These are phyloP conservation scores for Blumeria hordei DNA, from an alignment of 2,329 filamentous ascomycete genomes.

Conservation along the genomic window DNA sequence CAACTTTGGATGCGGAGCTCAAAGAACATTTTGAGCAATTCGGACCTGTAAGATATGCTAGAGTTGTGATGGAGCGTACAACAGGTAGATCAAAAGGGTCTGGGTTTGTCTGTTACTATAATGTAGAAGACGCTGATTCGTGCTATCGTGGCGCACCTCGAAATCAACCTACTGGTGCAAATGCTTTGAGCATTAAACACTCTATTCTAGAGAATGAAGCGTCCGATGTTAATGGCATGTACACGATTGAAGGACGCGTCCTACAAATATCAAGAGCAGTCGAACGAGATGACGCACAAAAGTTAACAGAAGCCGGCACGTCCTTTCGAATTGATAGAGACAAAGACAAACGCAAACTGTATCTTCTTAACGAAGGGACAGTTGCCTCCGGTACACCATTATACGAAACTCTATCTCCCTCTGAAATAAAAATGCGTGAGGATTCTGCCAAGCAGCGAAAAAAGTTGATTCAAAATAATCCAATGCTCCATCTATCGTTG, in stretches of 20 bases:
- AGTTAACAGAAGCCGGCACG: conserved; percentile 45
- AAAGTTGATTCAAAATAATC: conserved; percentile 75
- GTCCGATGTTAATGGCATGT: conserved; percentile 57
- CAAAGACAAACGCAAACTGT: conserved; percentile 76
- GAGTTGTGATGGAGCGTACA: conserved; percentile 66
- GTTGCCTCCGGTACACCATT: conserved; percentile 56
- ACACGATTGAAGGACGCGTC: conserved; percentile 76
- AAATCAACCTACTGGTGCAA: conserved; percentile 19
- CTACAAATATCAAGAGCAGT: conserved; percentile 70
- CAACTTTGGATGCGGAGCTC: conserved; percentile 56
- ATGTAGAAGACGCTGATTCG: conserved; percentile 44
- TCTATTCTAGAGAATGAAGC: conserved; percentile 77
- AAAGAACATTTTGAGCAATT: conserved; percentile 75
- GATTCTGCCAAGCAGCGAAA: conserved; percentile 70
- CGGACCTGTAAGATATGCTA: conserved; percentile 69
- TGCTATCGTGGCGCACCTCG: conserved; percentile 59
- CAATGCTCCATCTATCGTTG: conserved; percentile 65
- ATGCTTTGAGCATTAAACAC: conserved; percentile 31
- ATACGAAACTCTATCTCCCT: conserved; percentile 49
- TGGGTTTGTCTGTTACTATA: conserved; percentile 83
- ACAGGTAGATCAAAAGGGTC: conserved; percentile 79
- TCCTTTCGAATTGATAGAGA: conserved; percentile 39
- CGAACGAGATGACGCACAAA: conserved; percentile 53
- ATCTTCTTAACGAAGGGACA: conserved; percentile 66
- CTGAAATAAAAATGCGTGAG: conserved; percentile 72